phyloP scores from a whole-genome alignment of 176 grass and related monocot genomes.

The Secale cereale region DNA sequence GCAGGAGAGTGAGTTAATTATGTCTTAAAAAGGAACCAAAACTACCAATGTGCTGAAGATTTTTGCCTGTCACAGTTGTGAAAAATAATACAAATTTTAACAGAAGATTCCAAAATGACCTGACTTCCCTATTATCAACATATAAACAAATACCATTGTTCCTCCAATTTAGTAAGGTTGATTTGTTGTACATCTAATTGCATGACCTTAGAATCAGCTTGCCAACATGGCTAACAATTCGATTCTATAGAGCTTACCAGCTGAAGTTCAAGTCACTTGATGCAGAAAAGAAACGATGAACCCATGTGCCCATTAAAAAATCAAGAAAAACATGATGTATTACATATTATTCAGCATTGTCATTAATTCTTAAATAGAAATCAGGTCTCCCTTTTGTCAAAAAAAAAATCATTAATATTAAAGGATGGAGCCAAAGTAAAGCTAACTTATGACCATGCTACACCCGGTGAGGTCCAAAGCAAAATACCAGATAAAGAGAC shows the following conservation, averaged over 20 bases:
- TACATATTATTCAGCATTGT: not conserved
- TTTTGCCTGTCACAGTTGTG: not conserved
- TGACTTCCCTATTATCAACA: not conserved
- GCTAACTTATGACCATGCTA: slow-evolving; percentile 14
- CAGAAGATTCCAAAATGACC: not conserved
- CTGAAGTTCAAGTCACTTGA: not conserved
- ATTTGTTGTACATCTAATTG: not conserved
- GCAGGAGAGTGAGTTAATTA: not conserved
- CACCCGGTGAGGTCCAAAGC: not conserved
- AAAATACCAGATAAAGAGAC: not conserved
- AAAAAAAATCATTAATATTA: not conserved
- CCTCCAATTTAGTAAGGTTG: not conserved
- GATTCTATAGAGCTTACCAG: slow-evolving; percentile 4
- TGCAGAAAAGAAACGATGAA: not conserved
- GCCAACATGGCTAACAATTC: slow-evolving; percentile 14
- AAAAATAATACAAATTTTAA: not conserved
- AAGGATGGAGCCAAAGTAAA: not conserved
- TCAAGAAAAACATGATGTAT: not conserved
- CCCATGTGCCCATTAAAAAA: not conserved
- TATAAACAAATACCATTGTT: slow-evolving; percentile 7
- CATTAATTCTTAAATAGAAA: too few relatives aligned
- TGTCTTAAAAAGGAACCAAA: slow-evolving; percentile 6
- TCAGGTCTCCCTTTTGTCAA: too few relatives aligned
- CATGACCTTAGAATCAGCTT: not conserved
- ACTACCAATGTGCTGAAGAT: not conserved